Evolutionary conservation across 192 early-diverging fungal genomes (phyloP).

Genomic region (Coemansia sp.): DNA sequence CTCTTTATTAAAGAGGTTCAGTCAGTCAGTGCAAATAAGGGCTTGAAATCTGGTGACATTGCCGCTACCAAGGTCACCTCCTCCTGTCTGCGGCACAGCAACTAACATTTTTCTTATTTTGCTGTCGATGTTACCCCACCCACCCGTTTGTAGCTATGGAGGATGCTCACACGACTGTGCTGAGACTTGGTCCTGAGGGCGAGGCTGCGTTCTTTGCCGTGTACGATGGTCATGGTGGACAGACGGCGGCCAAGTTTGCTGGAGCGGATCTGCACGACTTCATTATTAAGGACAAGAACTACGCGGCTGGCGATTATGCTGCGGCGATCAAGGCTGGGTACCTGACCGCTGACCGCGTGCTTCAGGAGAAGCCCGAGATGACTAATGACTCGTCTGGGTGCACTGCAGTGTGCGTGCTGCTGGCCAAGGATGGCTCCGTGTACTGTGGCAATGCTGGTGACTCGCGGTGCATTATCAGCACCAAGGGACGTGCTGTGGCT

Average conservation of each 20-base stretch:
- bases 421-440: conserved; percentile 81
- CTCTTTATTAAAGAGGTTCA: not conserved
- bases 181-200: conserved; percentile 65
- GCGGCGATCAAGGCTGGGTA: conserved; percentile 85
- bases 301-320: conserved; percentile 69
- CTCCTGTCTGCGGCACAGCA: not conserved
- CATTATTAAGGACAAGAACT: conserved; percentile 67
- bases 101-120: not conserved
- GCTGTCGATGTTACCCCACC: not conserved
- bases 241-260: conserved; percentile 81
- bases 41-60: conserved; percentile 3
- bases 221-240: conserved; percentile 95
- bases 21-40: conserved; percentile 5
- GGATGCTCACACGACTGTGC: conserved; percentile 91
- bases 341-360: conserved; percentile 74
- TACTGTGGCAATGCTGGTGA: conserved; percentile 95
- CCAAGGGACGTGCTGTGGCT: conserved; percentile 71
- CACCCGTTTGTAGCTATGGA: conserved; percentile 77
- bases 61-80: not conserved
- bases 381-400: conserved; percentile 88
- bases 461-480: conserved; percentile 87
- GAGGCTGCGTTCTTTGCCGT: conserved; percentile 92
- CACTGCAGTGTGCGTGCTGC: conserved; percentile 88
- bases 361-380: conserved; percentile 80
- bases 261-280: conserved; percentile 77